These are phyloP conservation scores for Citrus medica DNA, from an alignment of 345 rosid species.

Conservation along the genomic window DNA sequence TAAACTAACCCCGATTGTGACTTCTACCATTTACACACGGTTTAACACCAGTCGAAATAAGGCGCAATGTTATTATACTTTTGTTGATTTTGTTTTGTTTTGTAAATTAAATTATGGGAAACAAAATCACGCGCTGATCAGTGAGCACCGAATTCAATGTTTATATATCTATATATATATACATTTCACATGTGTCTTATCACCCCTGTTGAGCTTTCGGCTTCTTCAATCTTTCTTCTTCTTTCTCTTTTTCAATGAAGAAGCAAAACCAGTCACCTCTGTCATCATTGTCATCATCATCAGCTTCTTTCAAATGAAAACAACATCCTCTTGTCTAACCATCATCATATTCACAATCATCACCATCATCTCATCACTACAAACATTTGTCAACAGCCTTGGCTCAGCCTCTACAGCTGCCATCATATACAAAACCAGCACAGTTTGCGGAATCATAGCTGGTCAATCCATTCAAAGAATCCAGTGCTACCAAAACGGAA, in stretches of 20 bases:
- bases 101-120: too few species aligned
- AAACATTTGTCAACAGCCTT: constrained; percentile 24
- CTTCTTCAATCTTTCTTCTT: background rate
- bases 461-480: constrained; percentile 36
- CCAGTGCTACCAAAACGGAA: constrained; percentile 44
- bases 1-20: too few species aligned
- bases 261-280: constrained; percentile 10
- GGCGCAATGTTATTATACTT: too few species aligned
- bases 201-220: background rate
- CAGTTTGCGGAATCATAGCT: constrained; percentile 48
- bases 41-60: too few species aligned
- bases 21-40: too few species aligned
- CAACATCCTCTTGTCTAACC: background rate
- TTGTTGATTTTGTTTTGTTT: too few species aligned
- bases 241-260: constrained; percentile 19
- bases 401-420: constrained; percentile 51
- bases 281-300: background rate
- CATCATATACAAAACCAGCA: constrained; percentile 25
- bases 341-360: constrained; percentile 4
- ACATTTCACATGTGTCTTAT: too few species aligned
- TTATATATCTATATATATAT: too few species aligned
- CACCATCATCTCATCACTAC: background rate
- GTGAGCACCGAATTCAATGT: too few species aligned
- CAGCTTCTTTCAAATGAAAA: constrained; percentile 24
- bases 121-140: too few species aligned